phyloP scores from a whole-genome alignment of 1,139 yeast species.

The Yamadazyma songkhlaensis region DNA sequence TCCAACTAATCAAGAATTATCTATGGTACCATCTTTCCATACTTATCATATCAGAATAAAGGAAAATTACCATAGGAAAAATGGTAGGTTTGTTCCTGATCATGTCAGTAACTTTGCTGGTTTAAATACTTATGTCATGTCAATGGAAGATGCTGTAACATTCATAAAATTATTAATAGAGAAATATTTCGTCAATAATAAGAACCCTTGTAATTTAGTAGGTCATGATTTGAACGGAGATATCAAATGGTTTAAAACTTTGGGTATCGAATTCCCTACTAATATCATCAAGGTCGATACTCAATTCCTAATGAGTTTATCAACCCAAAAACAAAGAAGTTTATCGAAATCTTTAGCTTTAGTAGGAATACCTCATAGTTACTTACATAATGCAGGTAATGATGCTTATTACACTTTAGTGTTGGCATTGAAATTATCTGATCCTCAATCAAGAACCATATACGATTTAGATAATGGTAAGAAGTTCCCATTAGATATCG shows the following conservation, averaged over 20 bases:
- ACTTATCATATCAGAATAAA: constrained; percentile 56
- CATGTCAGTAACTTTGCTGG: constrained; percentile 55
- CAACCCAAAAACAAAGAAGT: constrained; percentile 41
- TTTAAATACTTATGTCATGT: constrained; percentile 49
- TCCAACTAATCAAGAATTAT: constrained; percentile 43
- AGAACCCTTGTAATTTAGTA: constrained; percentile 39
- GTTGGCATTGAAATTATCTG: constrained; percentile 51
- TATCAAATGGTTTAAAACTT: constrained; percentile 44
- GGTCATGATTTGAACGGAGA: constrained; percentile 74
- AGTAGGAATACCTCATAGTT: constrained; percentile 58
- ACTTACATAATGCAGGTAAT: constrained; percentile 79
- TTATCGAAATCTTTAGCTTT: constrained; percentile 50
- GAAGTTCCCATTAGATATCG: constrained; percentile 7
- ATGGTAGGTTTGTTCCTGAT: constrained; percentile 64
- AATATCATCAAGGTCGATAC: constrained; percentile 49
- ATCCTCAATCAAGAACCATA: constrained; percentile 45
- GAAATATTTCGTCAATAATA: constrained; percentile 29
- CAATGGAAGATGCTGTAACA: constrained; percentile 28
- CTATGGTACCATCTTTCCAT: constrained; percentile 42
- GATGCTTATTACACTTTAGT: constrained; percentile 71
- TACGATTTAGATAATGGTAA: constrained; percentile 21
- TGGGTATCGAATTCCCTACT: constrained; percentile 49
- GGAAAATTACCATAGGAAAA: constrained; percentile 46
- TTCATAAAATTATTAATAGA: constrained; percentile 44
- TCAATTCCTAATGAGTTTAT: constrained; percentile 23